Base-by-base conservation (phyloP, 2,329 filamentous ascomycete genomes). In the Alternaria solani region DNA sequence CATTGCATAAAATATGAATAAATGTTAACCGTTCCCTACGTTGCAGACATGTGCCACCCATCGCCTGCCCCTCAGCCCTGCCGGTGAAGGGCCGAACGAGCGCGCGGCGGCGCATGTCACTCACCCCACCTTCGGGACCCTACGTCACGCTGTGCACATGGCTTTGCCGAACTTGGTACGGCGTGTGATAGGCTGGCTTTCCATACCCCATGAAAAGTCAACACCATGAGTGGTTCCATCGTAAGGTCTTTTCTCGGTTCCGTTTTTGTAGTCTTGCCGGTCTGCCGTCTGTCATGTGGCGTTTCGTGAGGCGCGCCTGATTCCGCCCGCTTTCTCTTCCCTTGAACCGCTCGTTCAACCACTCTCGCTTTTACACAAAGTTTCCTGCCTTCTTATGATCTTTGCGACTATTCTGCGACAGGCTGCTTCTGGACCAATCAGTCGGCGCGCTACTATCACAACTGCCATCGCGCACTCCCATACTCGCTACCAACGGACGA, bases 11-110 rank as follows among this genome's bases (percentile, higher is more conserved):
- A 49, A 25, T 38, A 51, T 16, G 49, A 51, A 51, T 41, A 23
- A 51, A 51, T 51, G 49, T 26, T 51, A 41, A 51, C 23, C 23
- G 16, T 38, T 38, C 53, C 26, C 18, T 39, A 41, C 23, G 32
- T 34, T 44, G 38, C 41, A 32, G 38, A 23, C 28, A 46, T 39
- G 34, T 59, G 46, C 53, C 41, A 36, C 57, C 28, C 51, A 64
- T 51, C 54, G 42, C 60, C 54, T 56, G 42, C 60, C 64, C 59
- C 53, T 64, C 64, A 66, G 64, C 64, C 64, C 59, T 66, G 63
- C 49, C 49, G 54, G 26, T 34, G 53, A 61, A 60, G 62, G 52
- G 54, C 62, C 57, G 59, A 59, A 57, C 47, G 46, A 49, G 41
- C 23, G 46, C 59, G 39, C 53, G 46, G 57, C 58, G 58, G 58